A percentile compares a stretch with the other conserved stretches of the same genome.
Conservation (phyloP, 2,329 filamentous ascomycete species). For the Diaporthe caulivora region DNA sequence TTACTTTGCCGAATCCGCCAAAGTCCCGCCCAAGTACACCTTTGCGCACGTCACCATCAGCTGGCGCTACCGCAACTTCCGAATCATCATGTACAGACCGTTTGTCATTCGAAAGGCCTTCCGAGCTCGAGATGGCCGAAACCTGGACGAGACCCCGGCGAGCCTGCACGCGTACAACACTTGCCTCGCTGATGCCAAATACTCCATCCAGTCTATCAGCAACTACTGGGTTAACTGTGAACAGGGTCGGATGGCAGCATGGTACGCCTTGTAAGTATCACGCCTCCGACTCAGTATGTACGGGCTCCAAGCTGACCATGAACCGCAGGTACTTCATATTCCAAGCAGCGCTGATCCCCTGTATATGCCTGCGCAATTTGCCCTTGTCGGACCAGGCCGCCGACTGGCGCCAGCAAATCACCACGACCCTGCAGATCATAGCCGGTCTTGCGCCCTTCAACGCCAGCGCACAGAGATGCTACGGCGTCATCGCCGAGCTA, state of each 20-base stretch:
- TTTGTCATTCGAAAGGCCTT: constrained; percentile 57
- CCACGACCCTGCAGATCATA: constrained; percentile 52
- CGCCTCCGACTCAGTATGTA: neutral
- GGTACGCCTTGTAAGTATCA: constrained; percentile 54
- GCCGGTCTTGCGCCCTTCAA: constrained; percentile 53
- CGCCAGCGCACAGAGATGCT: constrained; percentile 55
- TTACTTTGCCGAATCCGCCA: constrained; percentile 51
- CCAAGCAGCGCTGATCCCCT: constrained; percentile 61
- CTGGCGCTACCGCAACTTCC: constrained; percentile 58
- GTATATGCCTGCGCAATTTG: constrained; percentile 59
- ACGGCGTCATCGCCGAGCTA: constrained; percentile 55
- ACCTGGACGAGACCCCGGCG: constrained; percentile 39
- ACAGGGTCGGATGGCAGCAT: constrained; percentile 55
- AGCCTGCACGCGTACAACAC: constrained; percentile 48
- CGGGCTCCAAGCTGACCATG: neutral
- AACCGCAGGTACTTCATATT: constrained; percentile 57
- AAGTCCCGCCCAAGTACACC: constrained; percentile 51
- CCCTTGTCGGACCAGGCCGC: constrained; percentile 51
- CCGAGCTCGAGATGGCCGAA: constrained; percentile 42
- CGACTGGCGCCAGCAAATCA: constrained; percentile 57
- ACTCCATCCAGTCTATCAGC: constrained; percentile 54
- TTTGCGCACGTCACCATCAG: constrained; percentile 57
- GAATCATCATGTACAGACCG: constrained; percentile 61
- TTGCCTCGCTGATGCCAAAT: constrained; percentile 56
- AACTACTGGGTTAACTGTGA: constrained; percentile 53